phyloP scores from a whole-genome alignment of 352 stramenopile genomes.

The Pythium utonaiense region DNA sequence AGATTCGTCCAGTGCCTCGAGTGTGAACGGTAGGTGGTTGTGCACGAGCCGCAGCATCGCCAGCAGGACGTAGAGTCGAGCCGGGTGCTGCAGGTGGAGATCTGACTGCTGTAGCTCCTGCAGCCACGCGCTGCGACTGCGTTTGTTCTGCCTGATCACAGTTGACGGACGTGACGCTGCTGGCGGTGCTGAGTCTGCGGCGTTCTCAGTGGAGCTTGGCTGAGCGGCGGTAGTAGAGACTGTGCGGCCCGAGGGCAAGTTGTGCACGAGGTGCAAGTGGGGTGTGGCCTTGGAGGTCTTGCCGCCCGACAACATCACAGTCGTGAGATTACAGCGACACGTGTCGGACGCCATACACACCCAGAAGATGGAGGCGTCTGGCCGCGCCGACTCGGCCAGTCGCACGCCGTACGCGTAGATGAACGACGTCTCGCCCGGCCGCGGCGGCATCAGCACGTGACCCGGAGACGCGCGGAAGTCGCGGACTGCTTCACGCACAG shows the following conservation, averaged over 20 bases:
- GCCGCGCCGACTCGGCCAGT: not conserved
- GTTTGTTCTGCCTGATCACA: not conserved
- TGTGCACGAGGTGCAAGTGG: conserved; percentile 4
- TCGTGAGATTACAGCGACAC: not conserved
- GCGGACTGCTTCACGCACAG: not conserved
- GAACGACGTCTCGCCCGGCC: not conserved
- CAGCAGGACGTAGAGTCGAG: conserved; percentile 6
- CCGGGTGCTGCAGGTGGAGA: not conserved
- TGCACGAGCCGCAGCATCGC: conserved; percentile 3
- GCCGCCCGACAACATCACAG: not conserved
- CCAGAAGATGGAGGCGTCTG: not conserved
- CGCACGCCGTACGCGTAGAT: conserved; percentile 12
- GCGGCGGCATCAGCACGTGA: not conserved
- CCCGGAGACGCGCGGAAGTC: not conserved
- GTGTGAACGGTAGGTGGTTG: conserved; percentile 1
- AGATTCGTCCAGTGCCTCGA: conserved; percentile 4
- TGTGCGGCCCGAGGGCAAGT: not conserved
- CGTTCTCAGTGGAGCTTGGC: not conserved
- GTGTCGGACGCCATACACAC: conserved; percentile 6
- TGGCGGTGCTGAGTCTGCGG: not conserved
- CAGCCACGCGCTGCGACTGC: not conserved
- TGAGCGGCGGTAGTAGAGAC: not conserved
- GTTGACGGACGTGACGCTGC: not conserved
- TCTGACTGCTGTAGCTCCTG: conserved; percentile 1
- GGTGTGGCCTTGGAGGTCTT: conserved; percentile 13